These are phyloP conservation scores for Ampelocalamus luodianensis DNA, from an alignment of 176 grass and related monocot species.

Conservation along the genomic window DNA sequence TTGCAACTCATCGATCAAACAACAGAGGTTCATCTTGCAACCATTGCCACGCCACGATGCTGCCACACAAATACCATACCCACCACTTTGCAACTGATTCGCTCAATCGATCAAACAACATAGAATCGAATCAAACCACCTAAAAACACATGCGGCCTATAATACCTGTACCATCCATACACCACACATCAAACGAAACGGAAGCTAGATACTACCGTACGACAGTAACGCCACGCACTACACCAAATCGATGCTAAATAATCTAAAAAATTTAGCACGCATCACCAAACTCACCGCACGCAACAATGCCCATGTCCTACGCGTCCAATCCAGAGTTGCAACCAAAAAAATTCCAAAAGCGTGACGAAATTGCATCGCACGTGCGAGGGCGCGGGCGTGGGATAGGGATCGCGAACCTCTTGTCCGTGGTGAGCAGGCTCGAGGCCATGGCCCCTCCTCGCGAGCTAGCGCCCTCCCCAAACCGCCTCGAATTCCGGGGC, in stretches of 20 bases:
- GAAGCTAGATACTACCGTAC: neutral
- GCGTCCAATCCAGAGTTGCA: neutral
- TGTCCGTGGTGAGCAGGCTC: conserved; percentile 52
- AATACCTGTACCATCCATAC: neutral
- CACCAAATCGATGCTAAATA: neutral
- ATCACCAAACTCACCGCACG: neutral
- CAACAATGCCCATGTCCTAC: conserved; percentile 26
- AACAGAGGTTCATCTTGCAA: neutral
- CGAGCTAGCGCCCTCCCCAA: neutral
- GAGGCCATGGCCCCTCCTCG: conserved; percentile 52
- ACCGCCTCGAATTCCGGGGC: conserved; percentile 22
- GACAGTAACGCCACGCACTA: neutral
- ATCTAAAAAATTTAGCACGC: neutral
- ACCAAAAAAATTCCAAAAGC: neutral
- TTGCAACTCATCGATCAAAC: neutral
- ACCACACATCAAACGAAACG: neutral
- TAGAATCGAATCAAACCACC: neutral
- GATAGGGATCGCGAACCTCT: conserved; percentile 48
- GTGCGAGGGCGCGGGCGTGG: neutral
- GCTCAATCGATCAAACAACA: neutral
- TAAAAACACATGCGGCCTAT: neutral
- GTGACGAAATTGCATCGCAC: neutral
- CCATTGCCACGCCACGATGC: neutral
- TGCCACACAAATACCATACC: neutral
- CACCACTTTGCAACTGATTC: neutral